A percentile compares a stretch with the other conserved stretches of the same genome.
These are phyloP conservation scores for Aspergillus fumigatiaffinis DNA, from an alignment of 2,329 filamentous ascomycete genomes.

Conservation along the genomic window DNA sequence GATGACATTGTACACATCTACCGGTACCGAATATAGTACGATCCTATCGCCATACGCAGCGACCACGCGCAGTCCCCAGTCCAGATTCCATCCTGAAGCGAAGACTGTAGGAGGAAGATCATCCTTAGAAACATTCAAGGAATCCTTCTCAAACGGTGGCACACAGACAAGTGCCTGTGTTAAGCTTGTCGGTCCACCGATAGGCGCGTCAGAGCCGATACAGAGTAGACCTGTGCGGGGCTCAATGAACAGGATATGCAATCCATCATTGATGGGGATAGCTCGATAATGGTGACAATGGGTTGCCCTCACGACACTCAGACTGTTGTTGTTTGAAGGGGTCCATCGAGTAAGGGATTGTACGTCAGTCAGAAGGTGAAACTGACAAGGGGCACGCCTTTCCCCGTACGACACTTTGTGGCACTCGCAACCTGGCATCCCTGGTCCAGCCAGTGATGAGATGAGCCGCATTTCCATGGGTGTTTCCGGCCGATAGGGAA, in stretches of 20 bases:
- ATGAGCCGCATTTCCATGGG: conserved; percentile 59
- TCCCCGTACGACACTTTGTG: conserved; percentile 18
- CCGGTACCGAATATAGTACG: conserved; percentile 59
- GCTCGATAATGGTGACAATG: conserved; percentile 60
- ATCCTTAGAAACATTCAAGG: conserved; percentile 10
- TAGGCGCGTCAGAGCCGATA: conserved; percentile 59
- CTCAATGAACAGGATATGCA: conserved; percentile 63
- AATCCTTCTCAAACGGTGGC: conserved; percentile 30
- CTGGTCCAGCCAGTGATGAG: conserved; percentile 53
- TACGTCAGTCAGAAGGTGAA: conserved; percentile 26
- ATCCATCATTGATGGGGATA: conserved; percentile 61
- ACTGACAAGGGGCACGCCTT: conserved; percentile 21
- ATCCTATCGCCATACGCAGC: conserved; percentile 52
- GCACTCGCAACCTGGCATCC: conserved; percentile 28
- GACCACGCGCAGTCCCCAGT: conserved; percentile 56
- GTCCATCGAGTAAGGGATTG: conserved; percentile 25
- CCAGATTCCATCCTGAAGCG: conserved; percentile 53
- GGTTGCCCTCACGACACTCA: conserved; percentile 38
- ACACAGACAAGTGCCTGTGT: conserved; percentile 57
- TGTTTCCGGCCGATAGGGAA: conserved; percentile 51
- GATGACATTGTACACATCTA: conserved; percentile 49
- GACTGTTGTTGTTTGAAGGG: conserved; percentile 13
- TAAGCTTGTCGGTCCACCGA: conserved; percentile 55
- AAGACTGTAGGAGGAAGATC: conserved; percentile 50
- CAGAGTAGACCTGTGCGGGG: conserved; percentile 54